phyloP scores from a whole-genome alignment of 441 rosid species.

The Jatropha podagrica region DNA sequence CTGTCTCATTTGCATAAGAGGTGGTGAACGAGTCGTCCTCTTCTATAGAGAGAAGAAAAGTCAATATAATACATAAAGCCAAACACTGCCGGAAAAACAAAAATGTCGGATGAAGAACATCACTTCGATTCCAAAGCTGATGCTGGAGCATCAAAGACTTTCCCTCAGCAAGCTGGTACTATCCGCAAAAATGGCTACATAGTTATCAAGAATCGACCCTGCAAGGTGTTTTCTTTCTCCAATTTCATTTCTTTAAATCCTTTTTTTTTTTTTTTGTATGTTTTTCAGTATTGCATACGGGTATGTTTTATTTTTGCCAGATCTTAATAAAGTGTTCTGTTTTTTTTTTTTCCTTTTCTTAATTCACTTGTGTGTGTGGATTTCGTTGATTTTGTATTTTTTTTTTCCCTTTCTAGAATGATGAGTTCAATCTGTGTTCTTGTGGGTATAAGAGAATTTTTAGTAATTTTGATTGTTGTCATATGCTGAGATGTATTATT shows the following conservation, averaged over 20 bases:
- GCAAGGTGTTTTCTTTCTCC: constrained; percentile 44
- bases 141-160: constrained; percentile 90
- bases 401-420: neutral
- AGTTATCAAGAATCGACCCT: constrained; percentile 80
- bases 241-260: neutral
- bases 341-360: neutral
- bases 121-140: constrained; percentile 90
- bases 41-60: neutral
- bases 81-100: neutral
- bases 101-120: constrained; percentile 94
- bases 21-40: neutral
- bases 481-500: neutral
- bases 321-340: constrained; percentile 15
- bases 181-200: constrained; percentile 85
- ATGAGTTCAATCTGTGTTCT: neutral
- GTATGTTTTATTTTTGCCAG: constrained; percentile 15
- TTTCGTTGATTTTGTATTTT: neutral
- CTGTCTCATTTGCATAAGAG: neutral
- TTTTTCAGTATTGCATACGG: constrained; percentile 3
- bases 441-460: neutral
- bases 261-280: neutral
- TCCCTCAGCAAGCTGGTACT: constrained; percentile 82
- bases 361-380: neutral
- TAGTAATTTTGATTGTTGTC: constrained; percentile 1
- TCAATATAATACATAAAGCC: neutral